These are phyloP conservation scores for Eucalyptus dawsonii DNA, from an alignment of 345 rosid genomes.

Conservation along the genomic window DNA sequence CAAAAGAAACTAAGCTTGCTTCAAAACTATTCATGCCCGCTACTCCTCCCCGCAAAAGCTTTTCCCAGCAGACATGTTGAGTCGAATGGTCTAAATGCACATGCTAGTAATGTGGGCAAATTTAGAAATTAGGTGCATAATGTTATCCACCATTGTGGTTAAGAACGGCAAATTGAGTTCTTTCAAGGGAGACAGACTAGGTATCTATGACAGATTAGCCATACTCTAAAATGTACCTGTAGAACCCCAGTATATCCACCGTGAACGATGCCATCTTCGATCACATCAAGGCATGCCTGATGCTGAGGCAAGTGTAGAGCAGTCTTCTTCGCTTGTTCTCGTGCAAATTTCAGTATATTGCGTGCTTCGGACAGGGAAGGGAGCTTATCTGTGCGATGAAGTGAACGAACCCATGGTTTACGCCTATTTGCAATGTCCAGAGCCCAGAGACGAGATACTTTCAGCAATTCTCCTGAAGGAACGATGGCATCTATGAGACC, in stretches of 20 bases:
- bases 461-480: conserved; percentile 65
- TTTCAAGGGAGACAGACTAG: neutral
- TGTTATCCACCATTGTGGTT: neutral
- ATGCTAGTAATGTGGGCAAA: neutral
- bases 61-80: neutral
- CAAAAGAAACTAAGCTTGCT: neutral
- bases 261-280: conserved; percentile 85
- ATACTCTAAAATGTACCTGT: conserved; percentile 28
- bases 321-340: conserved; percentile 59
- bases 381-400: conserved; percentile 77
- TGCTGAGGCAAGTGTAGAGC: conserved; percentile 93
- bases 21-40: neutral
- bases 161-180: neutral
- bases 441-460: conserved; percentile 72
- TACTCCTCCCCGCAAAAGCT: neutral
- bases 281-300: conserved; percentile 74
- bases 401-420: conserved; percentile 79
- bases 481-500: conserved; percentile 80
- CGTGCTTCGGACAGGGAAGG: conserved; percentile 84
- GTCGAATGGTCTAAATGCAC: neutral
- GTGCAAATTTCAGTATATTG: conserved; percentile 38
- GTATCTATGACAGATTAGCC: neutral
- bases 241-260: conserved; percentile 91
- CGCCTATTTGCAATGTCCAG: conserved; percentile 57
- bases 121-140: neutral